Evolutionary conservation across 352 stramenopile species (phyloP), one percentile per base, ranked within the genome.

Genomic region (Pythium brassicae): DNA sequence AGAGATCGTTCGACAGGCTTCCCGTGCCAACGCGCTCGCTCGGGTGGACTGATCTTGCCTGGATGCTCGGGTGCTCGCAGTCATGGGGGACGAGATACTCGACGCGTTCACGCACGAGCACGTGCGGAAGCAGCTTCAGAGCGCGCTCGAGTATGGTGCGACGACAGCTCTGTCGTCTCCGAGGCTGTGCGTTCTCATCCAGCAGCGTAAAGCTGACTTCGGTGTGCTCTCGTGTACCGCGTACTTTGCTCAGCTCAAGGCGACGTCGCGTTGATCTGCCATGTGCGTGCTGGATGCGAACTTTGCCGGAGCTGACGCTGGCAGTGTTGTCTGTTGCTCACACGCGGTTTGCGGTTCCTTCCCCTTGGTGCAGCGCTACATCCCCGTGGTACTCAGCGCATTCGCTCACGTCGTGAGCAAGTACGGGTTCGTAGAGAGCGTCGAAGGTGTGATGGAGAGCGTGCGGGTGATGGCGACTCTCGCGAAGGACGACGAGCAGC

Each of bases 401-500:
- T 74, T 83, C 32, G 55, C 61, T 11, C 53, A 71, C 27, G 66
- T 85, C 4, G 66, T 76, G 37, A 56, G 66, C 46, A 65, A 63
- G 32, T 83, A 77, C 53, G 76, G 76, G 14, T 89, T 89, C 53
- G 44, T 54, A 1, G 42, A 65, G 1, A 68, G 53, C 10, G 59
- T 76, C 5, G 74, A 84, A 19, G 79, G 79, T 25, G 67, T 87
- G 10, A 71, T 65, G 29, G 76, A 78, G 37, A 82, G 70, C 44
- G 50, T 89, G 1, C 66, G 65, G 0, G 61, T 66, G 17, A 59
- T 85, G 19, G 55, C 80, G 45, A 66, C 56, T 2, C 63, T 71
- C 29, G 63, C 72, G 27, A 77, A 72, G 50, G 69, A 80, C 32
- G 68, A 85, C 40, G 64, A 68, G 12, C 34, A 55, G 2, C 40